Evolutionary conservation across 2,329 filamentous ascomycete genomes (phyloP).

Genomic region (Scortechinia acanthostroma): DNA sequence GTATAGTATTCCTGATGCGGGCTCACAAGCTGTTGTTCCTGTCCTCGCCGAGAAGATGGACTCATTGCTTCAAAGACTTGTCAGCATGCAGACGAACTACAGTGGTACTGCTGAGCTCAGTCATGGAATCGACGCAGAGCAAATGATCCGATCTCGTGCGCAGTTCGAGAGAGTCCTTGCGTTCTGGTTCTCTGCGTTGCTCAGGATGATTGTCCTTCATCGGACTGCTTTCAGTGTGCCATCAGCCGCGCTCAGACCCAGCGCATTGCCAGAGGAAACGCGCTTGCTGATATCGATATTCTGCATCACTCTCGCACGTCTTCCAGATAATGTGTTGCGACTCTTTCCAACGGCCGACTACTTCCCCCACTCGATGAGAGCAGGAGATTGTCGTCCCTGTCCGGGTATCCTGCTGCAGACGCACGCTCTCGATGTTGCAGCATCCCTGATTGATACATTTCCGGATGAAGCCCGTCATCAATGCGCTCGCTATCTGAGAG

Average conservation of each 20-base stretch:
- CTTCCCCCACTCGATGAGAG: slow-evolving; percentile 20
- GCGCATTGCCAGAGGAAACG: slow-evolving; percentile 19
- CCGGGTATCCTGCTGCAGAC: slow-evolving; percentile 7
- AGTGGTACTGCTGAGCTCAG: slow-evolving; percentile 10
- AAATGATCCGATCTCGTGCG: slow-evolving; percentile 9
- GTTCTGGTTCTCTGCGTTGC: slow-evolving; percentile 3
- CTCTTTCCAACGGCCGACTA: slow-evolving; percentile 9
- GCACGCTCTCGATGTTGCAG: slow-evolving; percentile 31
- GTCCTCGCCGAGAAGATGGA: slow-evolving; percentile 29
- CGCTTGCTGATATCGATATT: slow-evolving; percentile 25
- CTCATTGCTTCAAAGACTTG: slow-evolving; percentile 22
- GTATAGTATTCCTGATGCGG: slow-evolving; percentile 21
- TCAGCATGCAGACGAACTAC: slow-evolving; percentile 15
- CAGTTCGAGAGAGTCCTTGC: slow-evolving; percentile 13
- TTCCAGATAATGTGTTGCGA: slow-evolving; percentile 18
- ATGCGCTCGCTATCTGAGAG: slow-evolving; percentile 28
- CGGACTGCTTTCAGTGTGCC: slow-evolving; percentile 9
- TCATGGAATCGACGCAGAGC: slow-evolving; percentile 5
- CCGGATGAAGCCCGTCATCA: slow-evolving; percentile 30
- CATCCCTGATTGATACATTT: slow-evolving; percentile 30
- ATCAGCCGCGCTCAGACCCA: slow-evolving; percentile 12
- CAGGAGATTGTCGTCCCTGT: slow-evolving; percentile 5
- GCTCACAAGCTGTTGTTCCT: slow-evolving; percentile 16
- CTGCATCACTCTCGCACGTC: slow-evolving; percentile 25
- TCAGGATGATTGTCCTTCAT: slow-evolving; percentile 5